Base-by-base conservation (phyloP, 495 filamentous ascomycete genomes). In the Neurospora pannonica region DNA sequence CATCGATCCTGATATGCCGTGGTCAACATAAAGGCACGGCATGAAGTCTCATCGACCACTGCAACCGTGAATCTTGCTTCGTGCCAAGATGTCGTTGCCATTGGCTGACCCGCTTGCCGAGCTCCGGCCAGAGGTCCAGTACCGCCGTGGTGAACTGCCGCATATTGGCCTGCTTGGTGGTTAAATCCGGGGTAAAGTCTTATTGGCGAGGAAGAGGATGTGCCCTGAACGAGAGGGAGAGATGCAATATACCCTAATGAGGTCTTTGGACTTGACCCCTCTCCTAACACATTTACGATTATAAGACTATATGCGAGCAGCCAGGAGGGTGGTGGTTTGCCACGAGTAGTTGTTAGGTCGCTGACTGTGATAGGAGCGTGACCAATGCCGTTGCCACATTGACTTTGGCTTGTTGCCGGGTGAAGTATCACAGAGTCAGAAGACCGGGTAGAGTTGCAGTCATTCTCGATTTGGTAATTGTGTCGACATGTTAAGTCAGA, bases 181-280 rank as follows among this genome's bases (percentile, higher is more conserved):
- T 28, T 74, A 74, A 74, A 71, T 74, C 72, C 28, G 67, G 72
- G 72, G 67, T 74, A 74, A 74, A 74, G 0, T 1, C 54, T 62
- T 8, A 34, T 34, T 62, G 24, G 54, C 15, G 24, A 34, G 6
- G 15, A 8, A 8, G 5, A 2, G 6, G 24, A 31, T 62, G 2
- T 3, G 13, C 28, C 0, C 3, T 28, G 24, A 8, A 34, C 1
- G 0, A 1, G 21, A 54, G 21, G 46, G 0, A 13, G 4, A 24
- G 5, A 2, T 54, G 54, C 15, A 62, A 62, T 62, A n/a, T n/a
- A n/a, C n/a, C n/a, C n/a, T n/a, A n/a, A 62, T 62, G 28, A 62
- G 3, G 28, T 34, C 5, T 62, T 17, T 2, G 0, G 0, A 8
- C 9, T 28, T 8, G 2, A 31, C 54, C 54, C 48, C 48, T 31